These are phyloP conservation scores for Kalanchoe fedtschenkoi DNA, from an alignment of 164 flowering plant genomes.

Conservation along the genomic window DNA sequence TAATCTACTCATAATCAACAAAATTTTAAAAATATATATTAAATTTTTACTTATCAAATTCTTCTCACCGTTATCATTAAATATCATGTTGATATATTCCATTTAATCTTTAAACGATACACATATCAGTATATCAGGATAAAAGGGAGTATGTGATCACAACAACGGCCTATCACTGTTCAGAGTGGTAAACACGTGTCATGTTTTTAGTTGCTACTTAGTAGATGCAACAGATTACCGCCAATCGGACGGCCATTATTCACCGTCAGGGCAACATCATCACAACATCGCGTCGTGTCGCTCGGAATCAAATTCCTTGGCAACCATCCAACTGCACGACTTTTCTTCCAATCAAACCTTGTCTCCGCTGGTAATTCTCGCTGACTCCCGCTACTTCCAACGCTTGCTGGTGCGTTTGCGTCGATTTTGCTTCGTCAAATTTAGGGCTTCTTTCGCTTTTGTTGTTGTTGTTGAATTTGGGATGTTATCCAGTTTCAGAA, in stretches of 20 bases:
- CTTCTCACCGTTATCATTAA: too few species aligned
- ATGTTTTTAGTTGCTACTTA: neutral
- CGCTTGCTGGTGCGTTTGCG: neutral
- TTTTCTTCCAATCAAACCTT: neutral
- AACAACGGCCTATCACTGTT: too few species aligned
- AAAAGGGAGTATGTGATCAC: too few species aligned
- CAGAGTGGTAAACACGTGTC: constrained; percentile 1
- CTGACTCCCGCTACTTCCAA: neutral
- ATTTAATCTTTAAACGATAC: too few species aligned
- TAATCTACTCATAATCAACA: too few species aligned
- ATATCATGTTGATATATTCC: too few species aligned
- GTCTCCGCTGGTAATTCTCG: neutral
- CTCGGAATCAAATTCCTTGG: neutral
- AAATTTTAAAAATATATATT: too few species aligned
- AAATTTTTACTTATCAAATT: too few species aligned
- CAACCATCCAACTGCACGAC: neutral
- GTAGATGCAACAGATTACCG: neutral
- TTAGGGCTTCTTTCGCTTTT: neutral
- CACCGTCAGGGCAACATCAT: neutral
- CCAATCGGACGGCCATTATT: neutral
- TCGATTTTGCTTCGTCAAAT: neutral
- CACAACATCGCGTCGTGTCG: constrained; percentile 4
- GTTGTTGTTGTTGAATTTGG: neutral
- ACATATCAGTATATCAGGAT: too few species aligned
- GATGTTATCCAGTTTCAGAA: neutral